Evolutionary conservation across 371 early-diverging fungal genomes (phyloP).

Genomic region (Encephalitozoon hellem): DNA sequence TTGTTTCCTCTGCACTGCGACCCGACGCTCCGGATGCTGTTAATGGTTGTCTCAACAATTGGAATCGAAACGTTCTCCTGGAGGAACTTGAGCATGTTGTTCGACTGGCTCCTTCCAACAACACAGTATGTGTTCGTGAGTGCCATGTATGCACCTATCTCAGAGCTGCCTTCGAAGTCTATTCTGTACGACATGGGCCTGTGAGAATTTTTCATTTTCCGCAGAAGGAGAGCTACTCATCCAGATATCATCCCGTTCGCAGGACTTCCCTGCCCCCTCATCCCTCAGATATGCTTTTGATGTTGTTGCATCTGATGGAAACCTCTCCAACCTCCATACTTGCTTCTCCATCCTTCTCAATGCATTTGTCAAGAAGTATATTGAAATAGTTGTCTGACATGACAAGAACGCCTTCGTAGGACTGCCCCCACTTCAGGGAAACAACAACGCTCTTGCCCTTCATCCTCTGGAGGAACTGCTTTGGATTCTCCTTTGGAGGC

Average conservation of each 20-base stretch:
- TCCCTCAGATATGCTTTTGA: constrained; percentile 28
- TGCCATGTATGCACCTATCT: constrained; percentile 90
- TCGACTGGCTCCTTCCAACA: constrained; percentile 89
- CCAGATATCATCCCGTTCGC: not conserved
- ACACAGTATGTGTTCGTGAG: constrained; percentile 97
- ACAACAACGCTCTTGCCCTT: constrained; percentile 22
- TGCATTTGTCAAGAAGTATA: constrained; percentile 26
- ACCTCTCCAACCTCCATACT: constrained; percentile 11
- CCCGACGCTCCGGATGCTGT: constrained; percentile 90
- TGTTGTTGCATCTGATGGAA: constrained; percentile 51
- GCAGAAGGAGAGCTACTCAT: not conserved
- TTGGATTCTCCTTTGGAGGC: constrained; percentile 35
- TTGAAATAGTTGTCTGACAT: constrained; percentile 45
- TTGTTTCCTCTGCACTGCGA: constrained; percentile 85
- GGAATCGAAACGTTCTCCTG: constrained; percentile 88
- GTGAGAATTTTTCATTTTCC: constrained; percentile 3
- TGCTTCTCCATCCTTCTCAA: constrained; percentile 13
- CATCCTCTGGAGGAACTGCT: constrained; percentile 40
- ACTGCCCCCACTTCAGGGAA: constrained; percentile 44
- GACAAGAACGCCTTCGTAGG: constrained; percentile 35
- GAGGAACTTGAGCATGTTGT: constrained; percentile 47
- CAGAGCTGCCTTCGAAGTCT: constrained; percentile 89
- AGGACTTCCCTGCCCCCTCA: not conserved
- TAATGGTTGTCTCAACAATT: constrained; percentile 93
- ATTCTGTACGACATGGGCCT: constrained; percentile 57